Evolutionary conservation across 208 protist genomes (phyloP), one percentile per base, ranked within the genome.

Genomic region (Trypanosoma lewisi): DNA sequence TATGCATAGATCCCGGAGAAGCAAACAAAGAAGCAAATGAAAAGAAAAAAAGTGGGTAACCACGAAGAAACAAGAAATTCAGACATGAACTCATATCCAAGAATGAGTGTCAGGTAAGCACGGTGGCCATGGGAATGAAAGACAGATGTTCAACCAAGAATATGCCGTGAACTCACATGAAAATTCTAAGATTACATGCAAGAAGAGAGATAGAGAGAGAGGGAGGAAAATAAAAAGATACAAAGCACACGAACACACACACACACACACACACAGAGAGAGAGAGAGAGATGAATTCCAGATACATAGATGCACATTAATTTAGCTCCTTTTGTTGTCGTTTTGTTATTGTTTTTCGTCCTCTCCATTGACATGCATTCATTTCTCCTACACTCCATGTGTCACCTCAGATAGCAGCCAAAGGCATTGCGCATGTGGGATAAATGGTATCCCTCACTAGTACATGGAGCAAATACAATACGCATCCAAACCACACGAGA

Each of bases 161-260:
- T n/a, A n/a, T n/a, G n/a, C n/a, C n/a, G n/a, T n/a, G n/a, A n/a
- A n/a, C n/a, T n/a, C n/a, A n/a, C n/a, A n/a, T n/a, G n/a, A n/a
- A n/a, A n/a, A n/a, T 44, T 44, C 39, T 44, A 9, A 44, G 14
- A 19, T 17, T 9, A 4, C 19, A 19, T 17, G 14, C 8, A 57
- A 8, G 23, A 8, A 42, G 8, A 57, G 31, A 39, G 8, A 42
- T 3, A 57, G 9, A 44, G 51, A 57, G 28, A 57, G 51, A 57
- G 34, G 23, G 28, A 36, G 28, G 30, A 5, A 57, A 39, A n/a
- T 19, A 42, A 17, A 34, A 33, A 2, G 1, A 30, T 39, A 14
- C 42, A 6, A 48, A 21, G 19, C 42, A 48, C 19, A 48, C 42
- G 19, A 21, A 48, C 42, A 48, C 19, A 39, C 11, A 39, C 4